These are phyloP conservation scores for Porodaedalea pini DNA, from an alignment of 1,284 basidiomycete species.

Conservation along the genomic window DNA sequence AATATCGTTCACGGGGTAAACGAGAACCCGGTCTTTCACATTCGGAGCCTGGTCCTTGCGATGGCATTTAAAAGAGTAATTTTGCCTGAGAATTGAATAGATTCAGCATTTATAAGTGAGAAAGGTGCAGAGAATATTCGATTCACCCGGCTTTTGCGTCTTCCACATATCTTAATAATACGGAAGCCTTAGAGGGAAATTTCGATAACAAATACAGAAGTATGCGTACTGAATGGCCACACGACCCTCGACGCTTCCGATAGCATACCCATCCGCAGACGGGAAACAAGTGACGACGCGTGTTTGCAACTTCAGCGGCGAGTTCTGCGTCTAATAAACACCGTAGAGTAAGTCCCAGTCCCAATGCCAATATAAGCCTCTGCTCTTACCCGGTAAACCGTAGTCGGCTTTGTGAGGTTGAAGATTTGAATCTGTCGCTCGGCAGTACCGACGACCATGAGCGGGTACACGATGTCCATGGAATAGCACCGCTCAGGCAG, in stretches of 20 bases:
- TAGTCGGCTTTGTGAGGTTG: slow-evolving; percentile 79
- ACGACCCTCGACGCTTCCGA: slow-evolving; percentile 93
- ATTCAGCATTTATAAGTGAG: neutral
- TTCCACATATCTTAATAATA: slow-evolving; percentile 64
- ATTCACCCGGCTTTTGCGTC: slow-evolving; percentile 68
- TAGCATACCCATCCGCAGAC: slow-evolving; percentile 76
- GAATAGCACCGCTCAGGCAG: slow-evolving; percentile 90
- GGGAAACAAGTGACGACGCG: slow-evolving; percentile 87
- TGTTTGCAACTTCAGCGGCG: slow-evolving; percentile 94
- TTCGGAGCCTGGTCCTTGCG: slow-evolving; percentile 68
- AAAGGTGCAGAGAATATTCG: neutral
- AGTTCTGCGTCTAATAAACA: slow-evolving; percentile 62
- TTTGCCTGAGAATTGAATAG: slow-evolving; percentile 53
- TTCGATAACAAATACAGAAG: slow-evolving; percentile 9
- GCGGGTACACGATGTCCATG: slow-evolving; percentile 79
- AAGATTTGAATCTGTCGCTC: slow-evolving; percentile 88
- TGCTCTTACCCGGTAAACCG: slow-evolving; percentile 65
- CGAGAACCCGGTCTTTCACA: slow-evolving; percentile 71
- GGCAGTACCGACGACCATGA: slow-evolving; percentile 95
- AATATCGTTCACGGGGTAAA: slow-evolving; percentile 91
- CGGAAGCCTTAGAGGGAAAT: neutral
- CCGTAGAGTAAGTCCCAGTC: neutral
- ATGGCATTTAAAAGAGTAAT: slow-evolving; percentile 97
- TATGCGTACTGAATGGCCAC: slow-evolving; percentile 88
- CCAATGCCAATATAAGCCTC: slow-evolving; percentile 2